Evolutionary conservation across 1,139 yeast species (phyloP).

Genomic region (Meyerozyma sp.): DNA sequence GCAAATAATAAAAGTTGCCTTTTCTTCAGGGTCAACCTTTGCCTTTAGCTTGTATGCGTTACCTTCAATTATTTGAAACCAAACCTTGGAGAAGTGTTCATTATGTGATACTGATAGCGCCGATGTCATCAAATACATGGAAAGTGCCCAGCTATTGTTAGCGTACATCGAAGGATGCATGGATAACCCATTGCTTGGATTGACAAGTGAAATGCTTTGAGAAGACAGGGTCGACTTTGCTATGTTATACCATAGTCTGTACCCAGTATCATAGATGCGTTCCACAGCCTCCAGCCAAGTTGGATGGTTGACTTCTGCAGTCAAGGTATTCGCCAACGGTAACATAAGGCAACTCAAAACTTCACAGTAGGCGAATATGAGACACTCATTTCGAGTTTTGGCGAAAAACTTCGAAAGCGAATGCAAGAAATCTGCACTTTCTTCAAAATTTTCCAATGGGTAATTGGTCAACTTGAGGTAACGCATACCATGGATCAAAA

Average conservation of each 20-base stretch:
- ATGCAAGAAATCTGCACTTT: slow-evolving; percentile 81
- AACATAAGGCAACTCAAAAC: slow-evolving; percentile 68
- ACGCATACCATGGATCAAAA: slow-evolving; percentile 88
- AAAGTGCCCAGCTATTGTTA: slow-evolving; percentile 63
- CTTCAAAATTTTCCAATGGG: slow-evolving; percentile 88
- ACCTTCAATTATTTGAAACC: slow-evolving; percentile 67
- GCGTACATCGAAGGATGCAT: slow-evolving; percentile 3
- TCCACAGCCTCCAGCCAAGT: slow-evolving; percentile 85
- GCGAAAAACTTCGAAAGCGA: slow-evolving; percentile 81
- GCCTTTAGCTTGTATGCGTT: slow-evolving; percentile 33
- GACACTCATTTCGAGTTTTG: slow-evolving; percentile 57
- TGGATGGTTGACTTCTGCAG: slow-evolving; percentile 96
- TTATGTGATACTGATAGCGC: slow-evolving; percentile 77
- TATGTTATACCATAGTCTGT: slow-evolving; percentile 26
- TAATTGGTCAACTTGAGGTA: slow-evolving; percentile 72
- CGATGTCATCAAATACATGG: slow-evolving; percentile 67
- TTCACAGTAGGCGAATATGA: slow-evolving; percentile 77
- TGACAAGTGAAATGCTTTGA: not conserved
- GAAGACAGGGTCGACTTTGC: slow-evolving; percentile 3
- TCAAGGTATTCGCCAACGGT: slow-evolving; percentile 78
- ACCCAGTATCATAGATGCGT: slow-evolving; percentile 50
- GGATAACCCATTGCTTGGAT: not conserved
- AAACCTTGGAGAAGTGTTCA: slow-evolving; percentile 66
- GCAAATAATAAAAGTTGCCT: slow-evolving; percentile 58
- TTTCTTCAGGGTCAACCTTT: slow-evolving; percentile 49